Evolutionary conservation across 2,329 filamentous ascomycete genomes (phyloP), one percentile per base, ranked within the genome.

Genomic region (Epichloe amarillans): DNA sequence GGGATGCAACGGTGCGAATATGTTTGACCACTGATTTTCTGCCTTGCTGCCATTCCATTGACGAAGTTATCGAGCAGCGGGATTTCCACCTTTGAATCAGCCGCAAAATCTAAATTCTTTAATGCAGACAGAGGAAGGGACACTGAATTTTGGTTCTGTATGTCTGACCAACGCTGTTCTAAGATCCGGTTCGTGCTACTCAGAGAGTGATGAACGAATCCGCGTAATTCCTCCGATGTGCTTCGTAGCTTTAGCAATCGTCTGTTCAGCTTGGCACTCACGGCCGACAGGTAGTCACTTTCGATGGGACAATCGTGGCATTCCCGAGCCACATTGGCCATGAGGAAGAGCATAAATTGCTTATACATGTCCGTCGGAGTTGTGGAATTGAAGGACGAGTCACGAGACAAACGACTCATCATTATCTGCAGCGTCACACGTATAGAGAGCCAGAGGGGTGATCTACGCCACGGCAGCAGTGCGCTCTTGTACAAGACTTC

Each of bases 141-240:
- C 81, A 76, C 36, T 81, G 76, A 0, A 73, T 71, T 0, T 72
- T 75, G 19, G 72, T 63, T 52, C 81, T 82, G 40, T 54, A 60
- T 10, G 80, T 66, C 0, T 64, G 61, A 0, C 46, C 6, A 0
- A 57, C 55, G 0, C 59, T 15, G 38, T 14, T 50, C 49, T 14
- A 50, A 19, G 33, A 50, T 26, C 21, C 42, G 49, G 19, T 45
- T 46, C 14, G 41, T 46, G 35, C 21, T 46, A 33, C 15, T 50
- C 30, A 50, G 40, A 35, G 49, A 39, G 21, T 38, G 3, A 17
- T 23, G 14, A 46, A 50, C 35, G 33, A 46, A 46, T 17, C 40
- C 41, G 23, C 41, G 41, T 30, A 45, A 40, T 5, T n/a, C 35
- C 14, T 33, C 30, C 36, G 15, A 14, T 17, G 6, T 39, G 23